Conservation (phyloP, 352 stramenopile genomes). For the Globisporangium yorkense region DNA sequence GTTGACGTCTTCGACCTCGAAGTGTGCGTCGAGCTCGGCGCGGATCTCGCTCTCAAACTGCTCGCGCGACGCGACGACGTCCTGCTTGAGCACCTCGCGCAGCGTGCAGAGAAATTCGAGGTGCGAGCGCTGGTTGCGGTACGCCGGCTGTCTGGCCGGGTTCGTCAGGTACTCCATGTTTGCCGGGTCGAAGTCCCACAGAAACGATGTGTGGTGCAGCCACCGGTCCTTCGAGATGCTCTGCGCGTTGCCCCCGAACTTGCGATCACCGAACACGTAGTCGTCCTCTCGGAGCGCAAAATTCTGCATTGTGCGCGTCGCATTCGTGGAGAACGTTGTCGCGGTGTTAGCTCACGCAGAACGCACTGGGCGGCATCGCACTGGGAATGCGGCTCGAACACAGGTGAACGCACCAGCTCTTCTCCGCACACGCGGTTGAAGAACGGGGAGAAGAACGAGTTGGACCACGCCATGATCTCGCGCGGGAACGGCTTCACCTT, state of each 20-base stretch:
- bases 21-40: slow-evolving; percentile 45
- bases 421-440: slow-evolving; percentile 49
- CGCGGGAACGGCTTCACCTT: slow-evolving; percentile 80
- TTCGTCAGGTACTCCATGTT: slow-evolving; percentile 96
- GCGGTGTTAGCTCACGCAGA: not conserved
- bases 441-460: slow-evolving; percentile 73
- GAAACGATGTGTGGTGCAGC: slow-evolving; percentile 97
- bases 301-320: slow-evolving; percentile 21
- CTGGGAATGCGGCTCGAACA: not conserved
- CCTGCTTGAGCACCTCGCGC: slow-evolving; percentile 57
- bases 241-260: slow-evolving; percentile 97
- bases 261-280: slow-evolving; percentile 93
- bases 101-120: slow-evolving; percentile 92
- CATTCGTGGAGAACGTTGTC: not conserved
- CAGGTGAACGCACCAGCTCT: slow-evolving; percentile 12
- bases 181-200: slow-evolving; percentile 92
- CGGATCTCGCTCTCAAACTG: slow-evolving; percentile 40
- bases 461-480: slow-evolving; percentile 92
- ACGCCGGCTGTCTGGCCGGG: slow-evolving; percentile 92
- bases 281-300: slow-evolving; percentile 94
- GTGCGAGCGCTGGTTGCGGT: slow-evolving; percentile 90
- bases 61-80: slow-evolving; percentile 28
- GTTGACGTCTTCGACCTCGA: slow-evolving; percentile 55
- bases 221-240: slow-evolving; percentile 92
- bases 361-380: not conserved